Evolutionary conservation across 306 rosid genomes (phyloP).

Genomic region (Mimosa pudica): DNA sequence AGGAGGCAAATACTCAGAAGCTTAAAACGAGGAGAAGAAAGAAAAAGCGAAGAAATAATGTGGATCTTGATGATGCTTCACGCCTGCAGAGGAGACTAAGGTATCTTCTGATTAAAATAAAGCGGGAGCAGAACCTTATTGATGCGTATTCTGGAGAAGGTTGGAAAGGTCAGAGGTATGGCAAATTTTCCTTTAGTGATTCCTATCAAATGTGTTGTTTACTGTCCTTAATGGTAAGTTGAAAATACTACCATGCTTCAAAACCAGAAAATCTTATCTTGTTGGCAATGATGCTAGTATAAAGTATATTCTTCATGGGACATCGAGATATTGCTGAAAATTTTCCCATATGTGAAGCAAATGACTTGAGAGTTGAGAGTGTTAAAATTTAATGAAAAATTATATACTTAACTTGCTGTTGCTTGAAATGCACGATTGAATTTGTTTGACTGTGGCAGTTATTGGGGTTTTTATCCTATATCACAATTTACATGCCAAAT

Average conservation of each 20-base stretch:
- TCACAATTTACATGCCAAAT: not conserved
- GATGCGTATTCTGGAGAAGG: conserved; percentile 96
- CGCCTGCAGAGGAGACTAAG: conserved; percentile 83
- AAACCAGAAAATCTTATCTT: not conserved
- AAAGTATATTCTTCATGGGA: not conserved
- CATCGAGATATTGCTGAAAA: not conserved
- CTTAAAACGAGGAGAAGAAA: conserved; percentile 52
- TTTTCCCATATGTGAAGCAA: not conserved
- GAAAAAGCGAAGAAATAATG: conserved; percentile 47
- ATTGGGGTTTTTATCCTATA: not conserved
- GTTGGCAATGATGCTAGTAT: not conserved
- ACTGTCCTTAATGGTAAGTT: not conserved
- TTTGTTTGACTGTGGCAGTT: conserved; percentile 1
- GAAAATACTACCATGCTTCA: not conserved
- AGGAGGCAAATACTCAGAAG: conserved; percentile 41
- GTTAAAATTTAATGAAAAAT: not conserved
- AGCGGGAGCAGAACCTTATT: conserved; percentile 89
- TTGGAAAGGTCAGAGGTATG: conserved; percentile 95
- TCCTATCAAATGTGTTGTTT: not conserved
- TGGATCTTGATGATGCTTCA: conserved; percentile 70
- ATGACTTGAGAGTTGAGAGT: not conserved
- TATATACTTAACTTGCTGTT: not conserved
- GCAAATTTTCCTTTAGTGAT: conserved; percentile 5
- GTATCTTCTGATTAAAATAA: conserved; percentile 78
- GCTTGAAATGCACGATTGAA: conserved; percentile 1